phyloP scores from a whole-genome alignment of 805 yeast genomes.

The Lipomyces sp. region DNA sequence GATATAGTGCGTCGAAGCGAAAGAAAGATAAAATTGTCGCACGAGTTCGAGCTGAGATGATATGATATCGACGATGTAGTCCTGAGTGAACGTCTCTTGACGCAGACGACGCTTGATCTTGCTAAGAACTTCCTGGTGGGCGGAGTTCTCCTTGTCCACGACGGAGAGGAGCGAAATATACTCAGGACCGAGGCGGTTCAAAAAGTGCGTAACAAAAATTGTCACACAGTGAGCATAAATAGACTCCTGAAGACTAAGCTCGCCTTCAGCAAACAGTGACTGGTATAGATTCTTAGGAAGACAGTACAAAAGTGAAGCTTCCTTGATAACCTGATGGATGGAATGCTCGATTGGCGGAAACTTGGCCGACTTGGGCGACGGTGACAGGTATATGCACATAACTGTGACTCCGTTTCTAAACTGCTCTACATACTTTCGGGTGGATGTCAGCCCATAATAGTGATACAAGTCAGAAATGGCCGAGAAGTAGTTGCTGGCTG shows the following conservation, averaged over 20 bases:
- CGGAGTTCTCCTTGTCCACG: conserved; percentile 64
- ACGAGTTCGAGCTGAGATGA: conserved; percentile 71
- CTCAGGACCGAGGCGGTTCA: conserved; percentile 92
- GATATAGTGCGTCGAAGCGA: conserved; percentile 88
- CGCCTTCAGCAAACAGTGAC: conserved; percentile 69
- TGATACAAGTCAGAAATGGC: conserved; percentile 85
- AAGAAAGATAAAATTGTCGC: conserved; percentile 82
- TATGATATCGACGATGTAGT: conserved; percentile 77
- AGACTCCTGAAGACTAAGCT: conserved; percentile 89
- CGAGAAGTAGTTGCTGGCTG: conserved; percentile 85
- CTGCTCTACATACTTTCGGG: conserved; percentile 92
- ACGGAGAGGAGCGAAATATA: conserved; percentile 70
- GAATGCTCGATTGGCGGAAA: conserved; percentile 68
- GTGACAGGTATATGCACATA: conserved; percentile 81
- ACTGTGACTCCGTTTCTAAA: conserved; percentile 87
- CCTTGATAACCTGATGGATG: conserved; percentile 87
- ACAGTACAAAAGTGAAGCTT: conserved; percentile 89
- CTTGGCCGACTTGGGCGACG: conserved; percentile 47
- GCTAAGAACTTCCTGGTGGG: conserved; percentile 74
- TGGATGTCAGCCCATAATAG: conserved; percentile 81
- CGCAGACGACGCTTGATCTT: conserved; percentile 86
- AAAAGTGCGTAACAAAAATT: conserved; percentile 89
- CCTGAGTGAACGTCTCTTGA: conserved; percentile 89
- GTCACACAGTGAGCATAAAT: conserved; percentile 93
- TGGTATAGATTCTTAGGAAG: conserved; percentile 86